Percentiles rank a stretch among this genome's conserved stretches.
Conservation (phyloP, 192 early-diverging fungal species). For the Entomortierella lignicola region DNA sequence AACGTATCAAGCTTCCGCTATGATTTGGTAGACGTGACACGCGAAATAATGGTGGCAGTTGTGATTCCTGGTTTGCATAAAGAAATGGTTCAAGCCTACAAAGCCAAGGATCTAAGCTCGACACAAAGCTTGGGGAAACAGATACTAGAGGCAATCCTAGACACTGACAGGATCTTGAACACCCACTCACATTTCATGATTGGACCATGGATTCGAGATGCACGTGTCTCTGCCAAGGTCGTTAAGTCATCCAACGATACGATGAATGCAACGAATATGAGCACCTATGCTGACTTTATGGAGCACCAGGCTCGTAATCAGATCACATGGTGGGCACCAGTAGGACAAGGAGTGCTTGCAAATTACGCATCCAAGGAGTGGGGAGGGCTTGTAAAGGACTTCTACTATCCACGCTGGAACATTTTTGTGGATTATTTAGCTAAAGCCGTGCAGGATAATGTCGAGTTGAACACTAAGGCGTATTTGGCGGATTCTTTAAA, state of each 20-base stretch:
- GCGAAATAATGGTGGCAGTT: constrained; percentile 30
- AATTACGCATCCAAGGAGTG: constrained; percentile 46
- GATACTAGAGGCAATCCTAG: constrained; percentile 14
- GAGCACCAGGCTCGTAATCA: constrained; percentile 37
- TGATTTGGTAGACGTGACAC: constrained; percentile 46
- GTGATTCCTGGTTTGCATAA: constrained; percentile 42
- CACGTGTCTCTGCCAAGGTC: constrained; percentile 22
- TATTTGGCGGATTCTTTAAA: constrained; percentile 19
- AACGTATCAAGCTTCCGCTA: constrained; percentile 46
- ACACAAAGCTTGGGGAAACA: constrained; percentile 1
- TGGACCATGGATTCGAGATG: constrained; percentile 34
- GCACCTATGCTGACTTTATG: constrained; percentile 28
- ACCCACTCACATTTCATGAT: constrained; percentile 47
- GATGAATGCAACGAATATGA: background rate
- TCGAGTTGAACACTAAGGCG: constrained; percentile 4
- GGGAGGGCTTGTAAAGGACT: constrained; percentile 33
- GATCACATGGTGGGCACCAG: constrained; percentile 46
- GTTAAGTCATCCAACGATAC: background rate
- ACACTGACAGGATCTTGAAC: constrained; percentile 29
- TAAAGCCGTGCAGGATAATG: constrained; percentile 8
- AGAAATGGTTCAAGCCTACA: constrained; percentile 32
- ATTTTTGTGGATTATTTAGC: constrained; percentile 29
- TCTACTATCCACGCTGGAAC: constrained; percentile 37
- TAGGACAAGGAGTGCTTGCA: constrained; percentile 12
- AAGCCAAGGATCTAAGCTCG: constrained; percentile 9